Percentiles rank a stretch among this genome's conserved stretches.
phyloP scores from a whole-genome alignment of 306 rosid species.

The Astragalus membranaceus region DNA sequence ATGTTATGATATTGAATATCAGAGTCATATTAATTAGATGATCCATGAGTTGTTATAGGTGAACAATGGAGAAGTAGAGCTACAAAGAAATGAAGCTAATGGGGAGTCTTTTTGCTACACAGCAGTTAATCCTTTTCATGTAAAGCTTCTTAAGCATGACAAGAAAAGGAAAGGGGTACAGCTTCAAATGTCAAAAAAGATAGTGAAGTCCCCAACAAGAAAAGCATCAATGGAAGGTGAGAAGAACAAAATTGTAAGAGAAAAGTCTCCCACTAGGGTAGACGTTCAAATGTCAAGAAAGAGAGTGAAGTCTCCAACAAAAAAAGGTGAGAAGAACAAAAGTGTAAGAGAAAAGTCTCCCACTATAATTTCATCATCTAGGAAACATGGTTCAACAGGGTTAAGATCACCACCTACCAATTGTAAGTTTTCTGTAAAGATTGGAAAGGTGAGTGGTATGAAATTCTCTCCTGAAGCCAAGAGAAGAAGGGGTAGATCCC shows the following conservation, averaged over 20 bases:
- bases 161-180: constrained; percentile 24
- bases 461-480: constrained; percentile 65
- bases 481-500: constrained; percentile 54
- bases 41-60: constrained; percentile 36
- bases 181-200: constrained; percentile 44
- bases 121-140: constrained; percentile 53
- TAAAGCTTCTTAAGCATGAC: constrained; percentile 46
- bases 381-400: constrained; percentile 16
- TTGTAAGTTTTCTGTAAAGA: constrained; percentile 48
- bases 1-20: not conserved
- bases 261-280: constrained; percentile 27
- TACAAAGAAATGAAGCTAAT: constrained; percentile 40
- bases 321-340: too few species aligned
- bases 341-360: too few species aligned
- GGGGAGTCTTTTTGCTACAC: constrained; percentile 56
- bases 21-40: not conserved
- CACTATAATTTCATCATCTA: not conserved
- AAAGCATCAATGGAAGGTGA: constrained; percentile 25
- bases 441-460: constrained; percentile 39
- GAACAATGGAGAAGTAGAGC: constrained; percentile 69
- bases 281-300: too few species aligned
- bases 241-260: constrained; percentile 18
- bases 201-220: constrained; percentile 49
- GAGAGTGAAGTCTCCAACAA: too few species aligned
- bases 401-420: constrained; percentile 28